Percentiles rank a stretch among this genome's conserved stretches.
These are phyloP conservation scores for Aurifilum marmelostoma DNA, from an alignment of 2,329 filamentous ascomycete species.

Conservation along the genomic window DNA sequence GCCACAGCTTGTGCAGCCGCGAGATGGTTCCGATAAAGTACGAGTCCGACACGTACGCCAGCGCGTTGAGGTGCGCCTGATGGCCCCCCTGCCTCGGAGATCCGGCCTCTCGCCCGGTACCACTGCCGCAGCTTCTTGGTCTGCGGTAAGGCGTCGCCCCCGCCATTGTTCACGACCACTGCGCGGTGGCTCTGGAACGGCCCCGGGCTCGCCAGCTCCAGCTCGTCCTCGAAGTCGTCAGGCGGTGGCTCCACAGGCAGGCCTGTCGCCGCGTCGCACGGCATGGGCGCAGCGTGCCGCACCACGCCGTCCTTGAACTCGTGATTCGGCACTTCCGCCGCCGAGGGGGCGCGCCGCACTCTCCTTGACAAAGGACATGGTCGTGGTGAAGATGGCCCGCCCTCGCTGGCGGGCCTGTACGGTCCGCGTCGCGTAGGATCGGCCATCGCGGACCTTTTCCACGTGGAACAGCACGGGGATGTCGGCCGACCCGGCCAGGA, in stretches of 20 bases:
- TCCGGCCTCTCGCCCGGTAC: slow-evolving; percentile 74
- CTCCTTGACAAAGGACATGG: slow-evolving; percentile 81
- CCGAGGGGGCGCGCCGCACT: slow-evolving; percentile 51
- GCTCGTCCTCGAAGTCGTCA: slow-evolving; percentile 47
- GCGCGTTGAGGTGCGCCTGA: slow-evolving; percentile 79
- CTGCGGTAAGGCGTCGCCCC: slow-evolving; percentile 45
- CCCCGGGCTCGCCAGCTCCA: slow-evolving; percentile 53
- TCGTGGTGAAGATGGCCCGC: slow-evolving; percentile 92
- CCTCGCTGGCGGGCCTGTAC: slow-evolving; percentile 94
- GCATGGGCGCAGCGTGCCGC: slow-evolving; percentile 67
- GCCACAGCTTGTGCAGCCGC: slow-evolving; percentile 78
- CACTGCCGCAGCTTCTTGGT: slow-evolving; percentile 72
- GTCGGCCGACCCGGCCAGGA: slow-evolving; percentile 82
- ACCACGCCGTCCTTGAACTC: slow-evolving; percentile 47
- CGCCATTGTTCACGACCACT: slow-evolving; percentile 44
- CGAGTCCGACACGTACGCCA: slow-evolving; percentile 91
- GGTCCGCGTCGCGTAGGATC: slow-evolving; percentile 87
- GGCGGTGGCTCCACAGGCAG: slow-evolving; percentile 39
- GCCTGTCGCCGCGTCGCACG: slow-evolving; percentile 43
- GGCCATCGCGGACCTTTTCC: slow-evolving; percentile 87
- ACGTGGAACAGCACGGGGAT: slow-evolving; percentile 94
- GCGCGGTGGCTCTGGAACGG: slow-evolving; percentile 53
- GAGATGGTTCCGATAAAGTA: slow-evolving; percentile 92
- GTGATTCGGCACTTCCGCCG: slow-evolving; percentile 13
- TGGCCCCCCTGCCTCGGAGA: slow-evolving; percentile 74